phyloP scores from a whole-genome alignment of 1,284 basidiomycete genomes.

The Leccinum subrobustum region DNA sequence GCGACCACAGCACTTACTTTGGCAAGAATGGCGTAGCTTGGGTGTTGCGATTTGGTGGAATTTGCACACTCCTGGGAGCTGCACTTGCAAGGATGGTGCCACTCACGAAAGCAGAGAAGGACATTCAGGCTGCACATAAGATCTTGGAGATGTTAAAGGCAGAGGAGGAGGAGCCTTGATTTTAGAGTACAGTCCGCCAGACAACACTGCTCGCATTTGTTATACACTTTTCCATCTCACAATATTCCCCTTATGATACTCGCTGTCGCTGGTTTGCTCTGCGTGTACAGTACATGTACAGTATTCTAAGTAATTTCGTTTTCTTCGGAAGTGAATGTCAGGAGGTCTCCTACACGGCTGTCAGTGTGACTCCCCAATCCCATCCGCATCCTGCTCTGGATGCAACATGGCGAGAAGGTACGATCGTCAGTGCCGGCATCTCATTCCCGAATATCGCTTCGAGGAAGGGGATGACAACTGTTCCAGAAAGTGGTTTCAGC shows the following conservation, averaged over 20 bases:
- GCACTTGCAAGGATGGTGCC: conserved; percentile 76
- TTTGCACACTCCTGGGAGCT: conserved; percentile 77
- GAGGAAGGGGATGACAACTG: conserved; percentile 21
- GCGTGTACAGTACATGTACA: conserved; percentile 6
- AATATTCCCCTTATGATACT: not conserved
- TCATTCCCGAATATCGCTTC: conserved; percentile 18
- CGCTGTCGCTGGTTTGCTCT: conserved; percentile 3
- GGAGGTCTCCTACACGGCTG: conserved; percentile 20
- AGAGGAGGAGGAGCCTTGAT: conserved; percentile 46
- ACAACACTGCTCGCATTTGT: conserved; percentile 14
- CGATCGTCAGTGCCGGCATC: conserved; percentile 46
- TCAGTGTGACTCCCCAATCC: conserved; percentile 55
- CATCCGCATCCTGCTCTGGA: conserved; percentile 41
- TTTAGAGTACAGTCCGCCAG: not conserved
- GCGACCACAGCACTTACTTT: conserved; percentile 57
- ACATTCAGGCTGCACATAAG: conserved; percentile 78
- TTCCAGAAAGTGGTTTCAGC: conserved; percentile 1
- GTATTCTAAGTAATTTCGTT: not conserved
- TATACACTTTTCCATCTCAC: not conserved
- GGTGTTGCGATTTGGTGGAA: conserved; percentile 90
- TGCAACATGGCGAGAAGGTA: conserved; percentile 56
- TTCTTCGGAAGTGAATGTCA: not conserved
- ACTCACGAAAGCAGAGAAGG: conserved; percentile 85
- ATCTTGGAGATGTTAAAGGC: conserved; percentile 72
- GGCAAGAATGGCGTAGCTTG: conserved; percentile 89